These are phyloP conservation scores for Tolypocladium cylindrosporum DNA, from an alignment of 2,329 filamentous ascomycete species.

Conservation along the genomic window DNA sequence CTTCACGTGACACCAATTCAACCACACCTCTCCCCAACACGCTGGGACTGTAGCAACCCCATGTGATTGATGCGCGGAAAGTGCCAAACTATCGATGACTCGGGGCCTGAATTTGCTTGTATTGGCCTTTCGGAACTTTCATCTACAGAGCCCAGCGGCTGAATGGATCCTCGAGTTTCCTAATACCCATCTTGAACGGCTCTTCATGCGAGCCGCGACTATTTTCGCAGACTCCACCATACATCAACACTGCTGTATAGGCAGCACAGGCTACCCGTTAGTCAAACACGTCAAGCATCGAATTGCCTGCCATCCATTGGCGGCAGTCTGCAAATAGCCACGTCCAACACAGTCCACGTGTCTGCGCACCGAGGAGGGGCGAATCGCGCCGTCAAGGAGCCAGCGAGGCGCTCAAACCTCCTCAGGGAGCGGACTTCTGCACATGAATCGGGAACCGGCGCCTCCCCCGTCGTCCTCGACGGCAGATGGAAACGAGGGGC, in stretches of 20 bases:
- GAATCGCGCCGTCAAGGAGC: background rate
- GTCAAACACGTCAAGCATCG: background rate
- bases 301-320: background rate
- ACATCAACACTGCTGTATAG: background rate
- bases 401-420: background rate
- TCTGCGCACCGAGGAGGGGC: background rate
- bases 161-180: background rate
- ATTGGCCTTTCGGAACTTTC: background rate
- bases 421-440: too few species aligned
- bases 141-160: background rate
- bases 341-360: background rate
- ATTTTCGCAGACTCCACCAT: background rate
- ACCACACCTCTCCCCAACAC: background rate
- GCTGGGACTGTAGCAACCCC: background rate
- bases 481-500: background rate
- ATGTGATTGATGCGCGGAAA: background rate
- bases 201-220: background rate
- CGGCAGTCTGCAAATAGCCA: background rate
- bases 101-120: too few species aligned
- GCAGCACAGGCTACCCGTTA: background rate
- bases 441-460: background rate
- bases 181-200: background rate
- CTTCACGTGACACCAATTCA: background rate
- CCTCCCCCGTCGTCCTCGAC: background rate
- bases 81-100: background rate